Conservation (phyloP, 768 basidiomycete genomes). For the Amylocystis lapponica region DNA sequence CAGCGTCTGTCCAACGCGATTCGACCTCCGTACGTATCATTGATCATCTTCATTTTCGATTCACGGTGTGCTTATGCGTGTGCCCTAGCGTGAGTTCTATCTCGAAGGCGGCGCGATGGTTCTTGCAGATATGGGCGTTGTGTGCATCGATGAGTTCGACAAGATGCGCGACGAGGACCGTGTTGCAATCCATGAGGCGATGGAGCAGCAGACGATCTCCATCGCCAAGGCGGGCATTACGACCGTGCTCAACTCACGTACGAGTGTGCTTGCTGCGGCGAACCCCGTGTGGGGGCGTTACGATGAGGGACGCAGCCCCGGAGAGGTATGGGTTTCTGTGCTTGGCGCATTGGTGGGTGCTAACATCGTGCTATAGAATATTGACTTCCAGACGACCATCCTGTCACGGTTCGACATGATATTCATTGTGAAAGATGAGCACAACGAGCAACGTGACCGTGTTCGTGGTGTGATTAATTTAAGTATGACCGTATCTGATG, state of each 20-base stretch:
- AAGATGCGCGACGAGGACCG: conserved; percentile 99
- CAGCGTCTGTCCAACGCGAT: conserved; percentile 95
- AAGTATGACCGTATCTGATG: background rate
- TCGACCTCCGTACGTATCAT: conserved; percentile 69
- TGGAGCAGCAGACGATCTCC: conserved; percentile 99
- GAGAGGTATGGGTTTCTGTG: conserved; percentile 53
- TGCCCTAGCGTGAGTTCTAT: conserved; percentile 91
- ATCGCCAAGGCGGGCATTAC: conserved; percentile 99
- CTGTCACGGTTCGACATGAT: conserved; percentile 99
- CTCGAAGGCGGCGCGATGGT: conserved; percentile 99
- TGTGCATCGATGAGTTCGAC: conserved; percentile 99
- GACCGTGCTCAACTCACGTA: conserved; percentile 92
- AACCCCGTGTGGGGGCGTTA: conserved; percentile 98
- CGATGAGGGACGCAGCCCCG: conserved; percentile 93
- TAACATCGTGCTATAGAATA: conserved; percentile 50
- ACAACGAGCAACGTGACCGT: conserved; percentile 89
- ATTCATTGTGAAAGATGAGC: conserved; percentile 97
- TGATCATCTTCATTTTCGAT: conserved; percentile 5
- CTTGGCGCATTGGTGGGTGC: background rate
- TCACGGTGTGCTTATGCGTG: background rate
- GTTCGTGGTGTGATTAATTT: conserved; percentile 34
- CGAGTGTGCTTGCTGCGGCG: conserved; percentile 93
- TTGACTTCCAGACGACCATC: conserved; percentile 97
- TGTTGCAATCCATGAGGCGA: conserved; percentile 98
- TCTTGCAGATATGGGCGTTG: conserved; percentile 94